Conservation (phyloP, 345 rosid genomes). For the Pistacia atlantica region DNA sequence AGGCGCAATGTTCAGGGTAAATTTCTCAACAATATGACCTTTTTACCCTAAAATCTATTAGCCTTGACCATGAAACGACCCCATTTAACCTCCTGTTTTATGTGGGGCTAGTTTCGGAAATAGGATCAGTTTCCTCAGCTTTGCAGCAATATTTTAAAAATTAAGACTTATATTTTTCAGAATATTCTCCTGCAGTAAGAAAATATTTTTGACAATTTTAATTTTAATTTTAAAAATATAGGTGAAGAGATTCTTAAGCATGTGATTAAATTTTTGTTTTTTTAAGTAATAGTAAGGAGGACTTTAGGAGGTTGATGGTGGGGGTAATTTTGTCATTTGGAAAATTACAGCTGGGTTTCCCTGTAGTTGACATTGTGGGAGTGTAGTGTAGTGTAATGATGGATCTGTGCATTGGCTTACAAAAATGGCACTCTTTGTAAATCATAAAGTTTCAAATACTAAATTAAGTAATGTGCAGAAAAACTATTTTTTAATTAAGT, state of each 20-base stretch:
- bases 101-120: conserved; percentile 10
- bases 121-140: background rate
- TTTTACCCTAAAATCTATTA: conserved; percentile 15
- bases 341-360: conserved; percentile 26
- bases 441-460: conserved; percentile 27
- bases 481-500: background rate
- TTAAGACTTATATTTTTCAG: too few relatives aligned
- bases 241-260: background rate
- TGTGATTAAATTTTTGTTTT: background rate
- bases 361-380: conserved; percentile 27
- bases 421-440: conserved; percentile 27
- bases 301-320: background rate
- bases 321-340: conserved; percentile 26
- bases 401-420: conserved; percentile 30
- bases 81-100: conserved; percentile 28
- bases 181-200: too few relatives aligned
- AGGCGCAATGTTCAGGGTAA: conserved; percentile 25
- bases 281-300: background rate
- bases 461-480: conserved; percentile 16
- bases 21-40: conserved; percentile 22
- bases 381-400: conserved; percentile 5
- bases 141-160: too few relatives aligned
- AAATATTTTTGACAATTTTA: too few relatives aligned
- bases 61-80: conserved; percentile 42
- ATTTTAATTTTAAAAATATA: too few relatives aligned